Evolutionary conservation across 2,329 filamentous ascomycete species (phyloP).

Genomic region (Bipolaris bicolor): DNA sequence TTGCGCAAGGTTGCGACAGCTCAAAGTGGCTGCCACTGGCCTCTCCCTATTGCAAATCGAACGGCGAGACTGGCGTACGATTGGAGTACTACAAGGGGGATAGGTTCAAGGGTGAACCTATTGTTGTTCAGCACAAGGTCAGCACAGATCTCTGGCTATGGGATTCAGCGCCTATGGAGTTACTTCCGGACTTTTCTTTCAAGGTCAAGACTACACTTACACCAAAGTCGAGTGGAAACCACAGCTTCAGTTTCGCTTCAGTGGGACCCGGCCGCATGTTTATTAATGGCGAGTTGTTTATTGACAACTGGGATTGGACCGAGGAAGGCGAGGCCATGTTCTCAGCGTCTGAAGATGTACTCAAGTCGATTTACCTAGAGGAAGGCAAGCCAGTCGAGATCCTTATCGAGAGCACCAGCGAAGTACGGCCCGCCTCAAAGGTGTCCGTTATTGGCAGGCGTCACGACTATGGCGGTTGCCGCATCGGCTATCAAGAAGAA

Average conservation of each 20-base stretch:
- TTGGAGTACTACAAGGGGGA: conserved; percentile 71
- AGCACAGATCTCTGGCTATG: conserved; percentile 73
- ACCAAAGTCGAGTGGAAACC: conserved; percentile 64
- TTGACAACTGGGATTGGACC: conserved; percentile 73
- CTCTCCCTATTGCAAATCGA: conserved; percentile 63
- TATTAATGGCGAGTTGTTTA: conserved; percentile 63
- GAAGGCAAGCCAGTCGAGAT: conserved; percentile 66
- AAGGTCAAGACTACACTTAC: conserved; percentile 66
- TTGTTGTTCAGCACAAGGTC: conserved; percentile 63
- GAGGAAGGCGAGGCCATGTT: conserved; percentile 75
- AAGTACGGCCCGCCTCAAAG: conserved; percentile 66
- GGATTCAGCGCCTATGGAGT: conserved; percentile 69
- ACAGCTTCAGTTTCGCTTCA: conserved; percentile 71
- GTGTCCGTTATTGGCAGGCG: conserved; percentile 63
- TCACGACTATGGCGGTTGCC: conserved; percentile 72
- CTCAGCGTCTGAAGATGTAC: conserved; percentile 68
- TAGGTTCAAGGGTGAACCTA: conserved; percentile 64
- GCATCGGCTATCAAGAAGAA: conserved; percentile 73
- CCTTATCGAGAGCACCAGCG: conserved; percentile 69
- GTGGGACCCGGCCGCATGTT: conserved; percentile 69
- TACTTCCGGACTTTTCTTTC: conserved; percentile 69
- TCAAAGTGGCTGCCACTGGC: conserved; percentile 70
- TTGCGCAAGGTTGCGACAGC: conserved; percentile 67
- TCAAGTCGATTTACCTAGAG: conserved; percentile 66
- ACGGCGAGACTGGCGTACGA: conserved; percentile 65